Conservation (phyloP, 2,329 filamentous ascomycete genomes). For the Xylaria arbuscula region DNA sequence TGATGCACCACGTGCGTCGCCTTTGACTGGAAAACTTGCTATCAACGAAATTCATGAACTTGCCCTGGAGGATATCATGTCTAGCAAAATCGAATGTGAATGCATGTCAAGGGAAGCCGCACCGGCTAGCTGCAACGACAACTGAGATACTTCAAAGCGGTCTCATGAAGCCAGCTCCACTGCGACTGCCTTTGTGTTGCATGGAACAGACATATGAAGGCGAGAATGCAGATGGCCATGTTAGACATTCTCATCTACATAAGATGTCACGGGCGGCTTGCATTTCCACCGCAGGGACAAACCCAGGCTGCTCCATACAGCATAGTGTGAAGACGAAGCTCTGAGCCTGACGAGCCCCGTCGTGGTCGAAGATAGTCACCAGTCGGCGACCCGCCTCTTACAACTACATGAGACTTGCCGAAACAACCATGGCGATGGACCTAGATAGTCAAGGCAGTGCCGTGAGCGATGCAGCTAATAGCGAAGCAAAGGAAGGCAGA, state of each 20-base stretch:
- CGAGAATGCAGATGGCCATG: neutral
- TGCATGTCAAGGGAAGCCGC: constrained; percentile 1
- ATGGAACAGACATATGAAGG: neutral
- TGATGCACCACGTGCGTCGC: neutral
- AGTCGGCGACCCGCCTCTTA: neutral
- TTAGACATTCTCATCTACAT: neutral
- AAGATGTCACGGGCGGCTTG: neutral
- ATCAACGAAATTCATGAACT: neutral
- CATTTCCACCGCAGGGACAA: neutral
- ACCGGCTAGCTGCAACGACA: neutral
- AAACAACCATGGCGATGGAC: constrained; percentile 3
- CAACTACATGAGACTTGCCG: neutral
- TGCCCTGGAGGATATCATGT: neutral
- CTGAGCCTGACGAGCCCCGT: neutral
- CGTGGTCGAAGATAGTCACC: neutral
- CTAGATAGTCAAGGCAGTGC: neutral
- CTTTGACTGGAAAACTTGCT: neutral
- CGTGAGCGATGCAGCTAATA: neutral
- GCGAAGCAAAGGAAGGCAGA: constrained; percentile 4
- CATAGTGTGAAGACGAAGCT: neutral
- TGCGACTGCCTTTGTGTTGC: constrained; percentile 8
- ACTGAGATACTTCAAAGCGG: neutral
- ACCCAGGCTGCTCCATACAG: neutral
- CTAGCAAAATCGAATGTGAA: neutral
- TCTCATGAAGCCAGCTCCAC: neutral